These are phyloP conservation scores for Haematococcus sp. DNA, from an alignment of 139 green algal species.

Conservation along the genomic window DNA sequence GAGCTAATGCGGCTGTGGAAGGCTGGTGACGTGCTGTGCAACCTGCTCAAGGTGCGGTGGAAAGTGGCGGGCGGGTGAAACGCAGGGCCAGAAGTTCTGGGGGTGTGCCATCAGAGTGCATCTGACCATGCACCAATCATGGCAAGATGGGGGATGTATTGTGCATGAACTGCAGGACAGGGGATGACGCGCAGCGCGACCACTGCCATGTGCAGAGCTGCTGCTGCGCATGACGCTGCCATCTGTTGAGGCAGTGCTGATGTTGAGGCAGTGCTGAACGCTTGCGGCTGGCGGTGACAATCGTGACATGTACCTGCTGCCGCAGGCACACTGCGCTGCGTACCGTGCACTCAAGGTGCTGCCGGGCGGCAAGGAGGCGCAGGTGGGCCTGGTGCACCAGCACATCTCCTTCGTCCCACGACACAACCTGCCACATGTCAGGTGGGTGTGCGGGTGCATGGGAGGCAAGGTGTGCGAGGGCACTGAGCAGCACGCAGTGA, in stretches of 20 bases:
- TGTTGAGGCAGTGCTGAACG: too few species aligned
- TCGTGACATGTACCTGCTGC: too few species aligned
- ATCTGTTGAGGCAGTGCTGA: too few species aligned
- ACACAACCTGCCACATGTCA: not conserved
- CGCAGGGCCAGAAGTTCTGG: not conserved
- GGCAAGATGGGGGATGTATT: too few species aligned
- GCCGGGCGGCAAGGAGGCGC: constrained; percentile 25
- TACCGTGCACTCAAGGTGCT: constrained; percentile 49
- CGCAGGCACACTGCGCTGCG: constrained; percentile 38
- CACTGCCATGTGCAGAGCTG: too few species aligned
- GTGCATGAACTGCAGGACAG: too few species aligned
- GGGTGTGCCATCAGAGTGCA: not conserved
- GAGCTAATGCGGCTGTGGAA: constrained; percentile 8
- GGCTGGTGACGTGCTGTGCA: constrained; percentile 25
- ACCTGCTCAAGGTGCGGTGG: constrained; percentile 22
- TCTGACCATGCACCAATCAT: not conserved
- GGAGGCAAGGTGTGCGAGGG: too few species aligned
- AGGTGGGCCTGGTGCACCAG: constrained; percentile 57
- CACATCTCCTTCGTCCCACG: constrained; percentile 40
- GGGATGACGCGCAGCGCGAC: too few species aligned
- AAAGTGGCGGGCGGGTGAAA: not conserved
- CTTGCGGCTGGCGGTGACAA: too few species aligned
- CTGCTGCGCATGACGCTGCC: too few species aligned
- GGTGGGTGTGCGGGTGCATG: constrained; percentile 11
- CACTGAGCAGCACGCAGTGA: too few species aligned